phyloP scores from a whole-genome alignment of 495 filamentous ascomycete genomes.

The Parathielavia appendiculata region DNA sequence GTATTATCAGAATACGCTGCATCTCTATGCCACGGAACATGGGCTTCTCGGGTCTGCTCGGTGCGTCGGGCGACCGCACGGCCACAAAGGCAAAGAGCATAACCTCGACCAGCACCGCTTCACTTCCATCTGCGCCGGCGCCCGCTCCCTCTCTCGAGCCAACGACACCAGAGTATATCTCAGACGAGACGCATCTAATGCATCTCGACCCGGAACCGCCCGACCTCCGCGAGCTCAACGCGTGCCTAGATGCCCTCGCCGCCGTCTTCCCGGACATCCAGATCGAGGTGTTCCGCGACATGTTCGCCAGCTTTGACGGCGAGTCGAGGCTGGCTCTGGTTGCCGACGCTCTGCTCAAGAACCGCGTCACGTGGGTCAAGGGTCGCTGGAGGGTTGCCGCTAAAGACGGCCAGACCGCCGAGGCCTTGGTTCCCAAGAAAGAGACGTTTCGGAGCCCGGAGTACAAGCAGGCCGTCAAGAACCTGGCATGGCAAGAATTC shows the following conservation, averaged over 20 bases:
- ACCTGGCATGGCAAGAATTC: slow-evolving; percentile 68
- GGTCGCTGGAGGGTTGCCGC: slow-evolving; percentile 61
- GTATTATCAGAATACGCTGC: background rate
- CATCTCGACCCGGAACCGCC: slow-evolving; percentile 43
- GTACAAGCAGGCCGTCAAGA: slow-evolving; percentile 69
- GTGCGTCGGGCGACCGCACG: slow-evolving; percentile 19
- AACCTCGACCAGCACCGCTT: slow-evolving; percentile 10
- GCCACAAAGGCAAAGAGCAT: slow-evolving; percentile 16
- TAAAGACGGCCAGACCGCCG: slow-evolving; percentile 22
- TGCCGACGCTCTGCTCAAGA: slow-evolving; percentile 76
- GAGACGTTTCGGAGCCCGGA: slow-evolving; percentile 67
- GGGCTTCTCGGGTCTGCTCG: slow-evolving; percentile 26
- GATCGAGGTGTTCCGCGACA: slow-evolving; percentile 86
- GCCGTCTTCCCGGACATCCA: slow-evolving; percentile 82
- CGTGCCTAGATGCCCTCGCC: slow-evolving; percentile 62
- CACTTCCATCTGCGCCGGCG: slow-evolving; percentile 4
- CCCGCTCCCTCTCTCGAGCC: slow-evolving; percentile 1
- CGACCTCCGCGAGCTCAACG: slow-evolving; percentile 68
- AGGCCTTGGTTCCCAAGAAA: slow-evolving; percentile 51
- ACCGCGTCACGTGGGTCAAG: slow-evolving; percentile 66
- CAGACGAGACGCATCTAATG: slow-evolving; percentile 43
- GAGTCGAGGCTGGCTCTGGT: slow-evolving; percentile 80
- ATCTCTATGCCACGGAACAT: slow-evolving; percentile 18
- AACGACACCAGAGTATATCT: slow-evolving; percentile 37
- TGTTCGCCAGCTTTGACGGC: slow-evolving; percentile 74